Evolutionary conservation across 495 filamentous ascomycete genomes (phyloP), one percentile per base, ranked within the genome.

Genomic region (Penicillium desertorum): DNA sequence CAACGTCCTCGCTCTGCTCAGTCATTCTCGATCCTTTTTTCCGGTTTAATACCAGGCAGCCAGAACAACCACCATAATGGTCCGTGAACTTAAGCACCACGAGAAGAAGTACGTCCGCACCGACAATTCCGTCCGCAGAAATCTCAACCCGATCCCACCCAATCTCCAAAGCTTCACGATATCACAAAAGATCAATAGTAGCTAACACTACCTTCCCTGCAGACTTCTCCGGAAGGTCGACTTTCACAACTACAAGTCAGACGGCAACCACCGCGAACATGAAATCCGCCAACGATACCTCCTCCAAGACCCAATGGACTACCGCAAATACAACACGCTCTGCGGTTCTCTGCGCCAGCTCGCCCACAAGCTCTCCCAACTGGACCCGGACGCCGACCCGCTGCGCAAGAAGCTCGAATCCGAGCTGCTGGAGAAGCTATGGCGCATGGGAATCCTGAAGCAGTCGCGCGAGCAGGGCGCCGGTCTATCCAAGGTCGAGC

Each of bases 21-120:
- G 25, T 50, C 16, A 50, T 22, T 14, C 30, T 32, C n/a, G 12
- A 20, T 20, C 41, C 41, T 8, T 22, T 32, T 17, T 16, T 17
- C 30, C n/a, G 11, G 19, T 5, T 42, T 45, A 25, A 37, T 39
- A 12, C 54, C 43, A 51, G 27, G 29, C 41, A 54, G 11, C 19
- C 17, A 9, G 44, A 16, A 42, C n/a, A 59, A 25, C 54, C 54
- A 50, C 36, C 67, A 83, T 67, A 49, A 95, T 95, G 90, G 89
- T 94, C 63, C 87, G 93, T 58, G 88, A 93, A 73, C 84, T 98
- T 67, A 96, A 96, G 76, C 83, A 93, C 65, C 91, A 96, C 76
- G 93, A 96, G 82, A 81, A 88, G 63, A 86, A 86, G 80, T 85
- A 59, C 45, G 65, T 70, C 54, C 41, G 46, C 53, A 42, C 22